Base-by-base conservation (phyloP, 495 filamentous ascomycete species). In the Margaritispora aquatica region DNA sequence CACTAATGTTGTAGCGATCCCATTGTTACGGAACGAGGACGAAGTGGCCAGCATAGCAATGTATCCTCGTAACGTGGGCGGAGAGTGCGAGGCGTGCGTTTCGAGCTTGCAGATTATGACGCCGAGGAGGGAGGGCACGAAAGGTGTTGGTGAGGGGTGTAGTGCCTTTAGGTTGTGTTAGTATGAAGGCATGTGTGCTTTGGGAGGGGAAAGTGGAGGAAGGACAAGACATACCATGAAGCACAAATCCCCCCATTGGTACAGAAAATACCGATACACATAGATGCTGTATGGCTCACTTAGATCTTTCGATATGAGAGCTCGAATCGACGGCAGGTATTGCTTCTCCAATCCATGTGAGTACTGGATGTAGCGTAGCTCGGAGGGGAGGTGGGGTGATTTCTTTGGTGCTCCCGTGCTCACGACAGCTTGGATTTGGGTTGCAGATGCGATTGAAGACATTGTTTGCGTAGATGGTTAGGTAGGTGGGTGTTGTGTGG, bases 271-370 rank as follows among this genome's bases (percentile, higher is more conserved):
- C 26, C 95, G 84, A 75, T 97, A 99, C 51, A 99, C 95, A 74
- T 97, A 99, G 69, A 99, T 97, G 74, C 94, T 97, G 74, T 99
- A 99, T 1, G 95, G 95, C 69, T 99, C 95, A 58, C 93, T 97
- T 26, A 99, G 84, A 69, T 97, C 95, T 60, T 93, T 94, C 26
- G 92, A 96, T 69, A 99, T 99, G 67, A 99, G 73, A 56, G 90
- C 84, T 54, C 95, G 84, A 74, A 99, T 97, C 22, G 89, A 82
- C 48, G 90, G 83, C 47, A 97, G 84, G 64, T 94, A 96, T 51
- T 82, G 73, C 31, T 85, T 81, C 68, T 97, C 95, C 61, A 90
- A 85, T 8, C 76, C 70, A 66, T 83, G 80, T 54, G 91, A 81
- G 70, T 97, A 99, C 68, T 89, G 90, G 60, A 91, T 78, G 73